Conservation (phyloP, 768 basidiomycete species). For the Boletus eberwhitei region DNA sequence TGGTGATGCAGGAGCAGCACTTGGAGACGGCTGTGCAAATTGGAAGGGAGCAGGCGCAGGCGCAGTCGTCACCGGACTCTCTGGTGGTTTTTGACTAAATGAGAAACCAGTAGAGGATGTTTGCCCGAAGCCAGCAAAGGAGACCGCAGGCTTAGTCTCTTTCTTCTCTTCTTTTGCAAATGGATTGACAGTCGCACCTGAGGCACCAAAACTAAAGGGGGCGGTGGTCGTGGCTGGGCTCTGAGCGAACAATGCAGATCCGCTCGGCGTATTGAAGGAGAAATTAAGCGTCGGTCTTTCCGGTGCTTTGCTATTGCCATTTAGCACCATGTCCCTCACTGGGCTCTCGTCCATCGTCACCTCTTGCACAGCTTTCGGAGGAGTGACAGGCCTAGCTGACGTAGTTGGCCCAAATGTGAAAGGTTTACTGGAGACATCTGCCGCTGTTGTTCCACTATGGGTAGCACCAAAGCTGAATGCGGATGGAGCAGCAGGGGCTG, state of each 20-base stretch:
- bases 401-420: conserved; percentile 52
- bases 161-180: conserved; percentile 50
- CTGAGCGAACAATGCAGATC: conserved; percentile 35
- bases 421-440: conserved; percentile 47
- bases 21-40: conserved; percentile 43
- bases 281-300: conserved; percentile 46
- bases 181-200: conserved; percentile 37
- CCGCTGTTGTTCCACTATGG: conserved; percentile 30
- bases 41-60: conserved; percentile 42
- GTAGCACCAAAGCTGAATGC: conserved; percentile 50
- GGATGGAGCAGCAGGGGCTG: conserved; percentile 30
- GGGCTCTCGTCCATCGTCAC: conserved; percentile 84
- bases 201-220: conserved; percentile 34
- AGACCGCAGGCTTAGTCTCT: conserved; percentile 39
- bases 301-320: conserved; percentile 35
- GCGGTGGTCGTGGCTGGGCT: conserved; percentile 31
- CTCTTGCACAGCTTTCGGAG: conserved; percentile 64
- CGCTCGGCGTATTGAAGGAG: conserved; percentile 41
- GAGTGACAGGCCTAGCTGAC: conserved; percentile 53
- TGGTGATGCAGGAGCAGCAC: conserved; percentile 36
- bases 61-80: conserved; percentile 39
- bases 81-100: conserved; percentile 44
- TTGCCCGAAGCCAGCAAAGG: conserved; percentile 49
- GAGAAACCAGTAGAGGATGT: conserved; percentile 39
- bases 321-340: conserved; percentile 54